Evolutionary conservation across 2,329 filamentous ascomycete species (phyloP).

Genomic region (Aureobasidium subglaciale): DNA sequence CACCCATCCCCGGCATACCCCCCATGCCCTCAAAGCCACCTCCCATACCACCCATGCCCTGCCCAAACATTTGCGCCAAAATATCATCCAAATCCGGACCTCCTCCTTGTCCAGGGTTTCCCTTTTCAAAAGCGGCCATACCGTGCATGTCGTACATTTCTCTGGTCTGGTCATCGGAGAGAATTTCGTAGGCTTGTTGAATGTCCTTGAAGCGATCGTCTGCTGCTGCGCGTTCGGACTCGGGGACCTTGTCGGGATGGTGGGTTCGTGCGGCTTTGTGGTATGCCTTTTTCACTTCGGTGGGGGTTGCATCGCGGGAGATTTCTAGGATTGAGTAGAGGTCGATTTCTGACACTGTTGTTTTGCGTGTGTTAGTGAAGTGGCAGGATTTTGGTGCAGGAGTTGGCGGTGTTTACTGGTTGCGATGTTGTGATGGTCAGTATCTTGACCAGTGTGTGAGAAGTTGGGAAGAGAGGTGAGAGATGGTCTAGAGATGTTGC

Average conservation of each 20-base stretch:
- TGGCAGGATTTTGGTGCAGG: neutral
- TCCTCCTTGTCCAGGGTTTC: slow-evolving; percentile 52
- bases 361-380: neutral
- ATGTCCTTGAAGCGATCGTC: slow-evolving; percentile 90
- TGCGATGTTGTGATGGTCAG: neutral
- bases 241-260: slow-evolving; percentile 92
- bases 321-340: slow-evolving; percentile 70
- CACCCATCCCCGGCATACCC: slow-evolving; percentile 38
- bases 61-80: slow-evolving; percentile 78
- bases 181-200: slow-evolving; percentile 94
- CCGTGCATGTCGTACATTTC: slow-evolving; percentile 87
- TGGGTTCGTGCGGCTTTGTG: slow-evolving; percentile 56
- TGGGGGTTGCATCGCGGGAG: slow-evolving; percentile 60
- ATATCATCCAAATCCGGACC: slow-evolving; percentile 87
- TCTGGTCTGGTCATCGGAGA: slow-evolving; percentile 90
- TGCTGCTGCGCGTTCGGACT: slow-evolving; percentile 74
- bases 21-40: slow-evolving; percentile 50
- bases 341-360: slow-evolving; percentile 44
- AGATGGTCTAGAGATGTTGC: no score
- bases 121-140: slow-evolving; percentile 89
- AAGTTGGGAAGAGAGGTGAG: no score
- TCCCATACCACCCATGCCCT: slow-evolving; percentile 49
- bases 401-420: slow-evolving; percentile 5
- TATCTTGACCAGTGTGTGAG: neutral
- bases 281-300: slow-evolving; percentile 92